These are phyloP conservation scores for Oxytropis ochrocephala DNA, from an alignment of 306 rosid genomes.

Conservation along the genomic window DNA sequence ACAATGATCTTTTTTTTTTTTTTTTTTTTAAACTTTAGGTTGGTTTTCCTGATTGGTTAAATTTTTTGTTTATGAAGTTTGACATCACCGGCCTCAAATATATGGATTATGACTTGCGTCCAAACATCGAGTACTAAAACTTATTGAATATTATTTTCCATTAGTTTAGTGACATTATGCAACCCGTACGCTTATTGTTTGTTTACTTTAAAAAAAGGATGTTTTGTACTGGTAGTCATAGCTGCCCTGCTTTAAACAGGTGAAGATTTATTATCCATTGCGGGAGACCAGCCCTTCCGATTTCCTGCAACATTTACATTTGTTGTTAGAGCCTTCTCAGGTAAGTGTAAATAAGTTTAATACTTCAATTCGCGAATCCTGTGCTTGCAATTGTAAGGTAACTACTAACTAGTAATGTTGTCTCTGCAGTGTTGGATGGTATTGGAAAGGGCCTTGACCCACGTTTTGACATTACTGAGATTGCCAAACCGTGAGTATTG, in stretches of 20 bases:
- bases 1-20: neutral
- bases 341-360: constrained; percentile 34
- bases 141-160: neutral
- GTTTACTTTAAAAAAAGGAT: neutral
- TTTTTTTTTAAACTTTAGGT: neutral
- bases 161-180: constrained; percentile 12
- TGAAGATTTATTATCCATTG: constrained; percentile 92
- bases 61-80: neutral
- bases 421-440: constrained; percentile 82
- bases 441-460: constrained; percentile 99
- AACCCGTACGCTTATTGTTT: constrained; percentile 4
- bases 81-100: constrained; percentile 2
- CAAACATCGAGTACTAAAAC: neutral
- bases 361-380: neutral
- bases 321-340: constrained; percentile 99
- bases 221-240: constrained; percentile 18
- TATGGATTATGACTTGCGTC: neutral
- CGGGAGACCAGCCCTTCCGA: constrained; percentile 94
- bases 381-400: constrained; percentile 5
- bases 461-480: constrained; percentile 95
- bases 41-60: neutral
- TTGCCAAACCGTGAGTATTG: constrained; percentile 92
- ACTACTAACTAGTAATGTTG: neutral
- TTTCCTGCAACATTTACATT: constrained; percentile 99
- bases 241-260: constrained; percentile 55